Conservation (phyloP, 306 rosid genomes). For the Oemleria cerasiformis region DNA sequence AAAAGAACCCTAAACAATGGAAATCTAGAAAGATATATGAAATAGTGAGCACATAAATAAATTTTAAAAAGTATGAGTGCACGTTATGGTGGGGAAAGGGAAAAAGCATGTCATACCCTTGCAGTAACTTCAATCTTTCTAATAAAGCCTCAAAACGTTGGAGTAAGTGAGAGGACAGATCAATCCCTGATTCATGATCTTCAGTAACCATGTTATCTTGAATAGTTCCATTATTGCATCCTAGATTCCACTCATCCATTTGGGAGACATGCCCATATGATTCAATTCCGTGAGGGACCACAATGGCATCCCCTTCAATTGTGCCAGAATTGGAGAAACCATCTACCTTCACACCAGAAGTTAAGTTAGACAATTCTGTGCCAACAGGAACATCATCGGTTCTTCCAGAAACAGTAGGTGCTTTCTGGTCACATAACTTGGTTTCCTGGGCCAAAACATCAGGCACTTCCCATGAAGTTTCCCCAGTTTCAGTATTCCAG, state of each 20-base stretch:
- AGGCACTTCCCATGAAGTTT: constrained; percentile 96
- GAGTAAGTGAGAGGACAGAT: constrained; percentile 52
- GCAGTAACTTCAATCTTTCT: constrained; percentile 62
- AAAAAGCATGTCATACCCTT: constrained; percentile 39
- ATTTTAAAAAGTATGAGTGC: background rate
- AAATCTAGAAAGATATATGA: background rate
- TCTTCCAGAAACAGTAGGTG: constrained; percentile 31
- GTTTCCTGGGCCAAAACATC: constrained; percentile 54
- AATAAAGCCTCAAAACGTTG: constrained; percentile 53
- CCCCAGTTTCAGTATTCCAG: constrained; percentile 94
- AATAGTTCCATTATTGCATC: constrained; percentile 24
- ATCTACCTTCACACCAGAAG: constrained; percentile 30
- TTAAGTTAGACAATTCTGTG: constrained; percentile 29
- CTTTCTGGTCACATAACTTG: constrained; percentile 37
- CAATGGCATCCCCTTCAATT: constrained; percentile 27
- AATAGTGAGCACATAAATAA: background rate
- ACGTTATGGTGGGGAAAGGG: background rate
- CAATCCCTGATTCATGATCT: constrained; percentile 37
- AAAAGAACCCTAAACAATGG: background rate
- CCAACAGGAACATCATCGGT: constrained; percentile 30
- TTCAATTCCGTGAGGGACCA: constrained; percentile 29
- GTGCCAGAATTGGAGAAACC: constrained; percentile 33
- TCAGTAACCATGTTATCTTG: constrained; percentile 24
- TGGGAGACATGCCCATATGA: constrained; percentile 42
- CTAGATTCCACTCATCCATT: constrained; percentile 35